Base-by-base conservation (phyloP, 108 stramenopile species). In the Schizochytrium sp. region DNA sequence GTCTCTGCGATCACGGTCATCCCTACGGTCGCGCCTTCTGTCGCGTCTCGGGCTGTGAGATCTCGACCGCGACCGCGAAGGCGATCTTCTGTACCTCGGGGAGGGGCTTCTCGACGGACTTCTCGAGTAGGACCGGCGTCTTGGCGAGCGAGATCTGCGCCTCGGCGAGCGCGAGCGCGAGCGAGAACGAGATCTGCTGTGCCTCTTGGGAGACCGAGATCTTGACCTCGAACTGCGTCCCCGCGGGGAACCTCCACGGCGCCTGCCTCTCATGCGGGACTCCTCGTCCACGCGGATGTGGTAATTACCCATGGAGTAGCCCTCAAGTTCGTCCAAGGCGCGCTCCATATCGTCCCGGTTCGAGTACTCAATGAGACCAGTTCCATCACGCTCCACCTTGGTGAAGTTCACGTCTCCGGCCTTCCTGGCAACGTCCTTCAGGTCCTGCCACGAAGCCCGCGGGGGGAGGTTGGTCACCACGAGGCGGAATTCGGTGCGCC, bases 331-430 rank as follows among this genome's bases (percentile, higher is more conserved):
- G 40, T 53, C 72, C 19, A 91, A 41, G 0, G 87, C 87, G 0
- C 49, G 40, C 72, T 89, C 88, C 88, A 91, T 89, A 49, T 91
- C 90, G 46, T 89, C 88, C 13, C 76, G 72, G 88, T 89, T 91
- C 58, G 53, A 58, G 88, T 87, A 91, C 46, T 91, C 90, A 15
- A 89, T 83, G 19, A 91, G 61, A 61, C 90, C 90, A 12, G 46
- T 87, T 53, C 88, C 90, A 17, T 89, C 47, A 57, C 90, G 55
- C 44, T 28, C 72, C 12, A 89, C 72, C 58, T 91, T 88, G 72
- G 90, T 60, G 41, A 88, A 91, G 56, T 64, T 88, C 56, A 91
- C 88, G 50, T 91, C 90, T 56, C 90, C 90, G 46, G 72, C 57
- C 72, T 89, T 88, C 58, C 90, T 88, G 72, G 72, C 72, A 8